A percentile compares a stretch with the other conserved stretches of the same genome.
Evolutionary conservation across 2,329 filamentous ascomycete species (phyloP).

Genomic region (Ceratocystis colombiana): DNA sequence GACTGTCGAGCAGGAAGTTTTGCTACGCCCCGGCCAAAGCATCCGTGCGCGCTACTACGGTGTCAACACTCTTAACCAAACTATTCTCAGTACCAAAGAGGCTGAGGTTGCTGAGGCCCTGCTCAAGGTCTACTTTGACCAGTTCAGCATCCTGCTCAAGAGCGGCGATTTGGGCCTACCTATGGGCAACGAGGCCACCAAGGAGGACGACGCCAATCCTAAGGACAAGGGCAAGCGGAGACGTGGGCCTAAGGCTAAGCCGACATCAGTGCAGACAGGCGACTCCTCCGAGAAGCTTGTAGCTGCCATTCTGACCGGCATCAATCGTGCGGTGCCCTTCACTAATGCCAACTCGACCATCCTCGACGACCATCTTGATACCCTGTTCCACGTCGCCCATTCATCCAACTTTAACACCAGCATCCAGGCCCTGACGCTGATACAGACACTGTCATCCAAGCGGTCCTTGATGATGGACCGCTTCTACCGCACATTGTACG

Average conservation of each 20-base stretch:
- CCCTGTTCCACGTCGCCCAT: constrained; percentile 89
- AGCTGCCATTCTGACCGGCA: constrained; percentile 81
- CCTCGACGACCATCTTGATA: constrained; percentile 82
- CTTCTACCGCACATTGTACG: constrained; percentile 92
- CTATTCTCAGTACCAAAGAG: constrained; percentile 77
- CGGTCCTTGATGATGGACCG: constrained; percentile 77
- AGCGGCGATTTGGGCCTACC: constrained; percentile 38
- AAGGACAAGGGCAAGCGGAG: constrained; percentile 31
- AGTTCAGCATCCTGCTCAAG: constrained; percentile 77
- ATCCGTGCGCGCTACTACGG: constrained; percentile 89
- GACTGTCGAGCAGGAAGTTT: constrained; percentile 73
- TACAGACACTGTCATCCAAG: constrained; percentile 77
- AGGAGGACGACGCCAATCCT: constrained; percentile 27
- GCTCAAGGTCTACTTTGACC: constrained; percentile 80
- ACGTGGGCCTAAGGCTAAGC: constrained; percentile 19
- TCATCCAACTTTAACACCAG: constrained; percentile 98
- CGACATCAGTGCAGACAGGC: constrained; percentile 15
- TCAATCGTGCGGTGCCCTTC: constrained; percentile 93
- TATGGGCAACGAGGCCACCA: constrained; percentile 34
- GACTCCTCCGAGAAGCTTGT: constrained; percentile 64
- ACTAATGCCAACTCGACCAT: constrained; percentile 59
- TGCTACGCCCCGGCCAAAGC: constrained; percentile 80
- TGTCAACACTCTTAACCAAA: constrained; percentile 94
- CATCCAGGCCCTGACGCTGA: constrained; percentile 86
- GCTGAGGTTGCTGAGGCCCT: constrained; percentile 69